Evolutionary conservation across 148 eudicot genomes (phyloP), one percentile per base, ranked within the genome.

Genomic region (Cornus florida): DNA sequence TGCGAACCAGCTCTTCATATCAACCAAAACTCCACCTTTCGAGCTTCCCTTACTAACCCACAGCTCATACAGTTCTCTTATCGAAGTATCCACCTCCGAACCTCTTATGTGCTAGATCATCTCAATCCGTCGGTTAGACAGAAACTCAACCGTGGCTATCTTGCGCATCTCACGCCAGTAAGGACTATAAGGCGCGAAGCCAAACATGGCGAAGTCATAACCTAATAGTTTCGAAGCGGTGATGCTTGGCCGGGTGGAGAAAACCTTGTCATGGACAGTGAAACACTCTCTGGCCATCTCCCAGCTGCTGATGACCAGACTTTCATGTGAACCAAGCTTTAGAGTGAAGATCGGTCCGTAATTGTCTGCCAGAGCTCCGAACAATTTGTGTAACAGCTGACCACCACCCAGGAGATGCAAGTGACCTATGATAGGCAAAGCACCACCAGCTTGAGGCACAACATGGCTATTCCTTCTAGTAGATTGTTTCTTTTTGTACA

Each of bases 121-220:
- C 10, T 14, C 38, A 19, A 67, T 28, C 28, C 70, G 70, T 10
- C 70, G 70, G 28, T 67, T 67, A 2, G 70, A 24, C 39, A 67
- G 39, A 24, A 67, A 38, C 70, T 67, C 70, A 0, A 32, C 19
- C 3, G 70, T 67, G 38, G 13, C 70, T 28, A 67, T 67, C 38
- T 67, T 67, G 38, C 70, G 70, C 33, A 67, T 67, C 70, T 67
- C 70, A 24, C 70, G 70, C 70, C 70, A 67, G 38, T 67, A 67
- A 8, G 70, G 13, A 14, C 70, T 38, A 13, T 67, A 67, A 67
- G 70, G 70, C 10, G 38, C 33, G 10, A 24, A 67, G 20, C 38
- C 33, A 28, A 67, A 32, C 33, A 67, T 67, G 4, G 70, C 70
- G 5, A 10, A 67, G 70, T 67, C 10, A 35, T 67, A 67, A 67